Evolutionary conservation across 2,329 filamentous ascomycete genomes (phyloP).

Genomic region (Intubia oerlemansii): DNA sequence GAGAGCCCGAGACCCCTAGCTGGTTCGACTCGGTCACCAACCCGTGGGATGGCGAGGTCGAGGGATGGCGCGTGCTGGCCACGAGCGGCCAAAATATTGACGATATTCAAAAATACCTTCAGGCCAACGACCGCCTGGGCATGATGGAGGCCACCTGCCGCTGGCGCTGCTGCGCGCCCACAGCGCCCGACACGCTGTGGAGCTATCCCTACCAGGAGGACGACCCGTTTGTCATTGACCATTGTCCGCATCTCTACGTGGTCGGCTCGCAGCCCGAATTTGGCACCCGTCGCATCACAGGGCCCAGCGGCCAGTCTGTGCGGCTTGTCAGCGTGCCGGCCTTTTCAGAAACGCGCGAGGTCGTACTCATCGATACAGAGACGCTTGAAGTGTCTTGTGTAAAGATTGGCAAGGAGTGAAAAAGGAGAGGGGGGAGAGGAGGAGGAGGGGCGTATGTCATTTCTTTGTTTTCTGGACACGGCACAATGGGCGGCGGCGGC

Average conservation of each 20-base stretch:
- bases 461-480: too few species aligned
- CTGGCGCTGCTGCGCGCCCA: conserved; percentile 82
- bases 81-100: conserved; percentile 85
- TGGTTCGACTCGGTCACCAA: conserved; percentile 88
- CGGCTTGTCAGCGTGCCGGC: conserved; percentile 66
- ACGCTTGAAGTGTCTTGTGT: conserved; percentile 60
- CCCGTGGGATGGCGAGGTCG: conserved; percentile 76
- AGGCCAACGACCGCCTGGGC: conserved; percentile 52
- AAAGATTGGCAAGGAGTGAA: conserved; percentile 19
- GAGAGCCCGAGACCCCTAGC: conserved; percentile 6
- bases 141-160: conserved; percentile 91
- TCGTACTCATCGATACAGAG: conserved; percentile 71
- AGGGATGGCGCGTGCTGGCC: conserved; percentile 73
- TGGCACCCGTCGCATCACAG: conserved; percentile 47
- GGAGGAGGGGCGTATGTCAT: too few species aligned
- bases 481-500: neutral
- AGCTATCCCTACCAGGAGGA: conserved; percentile 90
- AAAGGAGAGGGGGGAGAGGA: neutral
- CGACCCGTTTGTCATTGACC: conserved; percentile 71
- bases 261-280: conserved; percentile 69
- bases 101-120: conserved; percentile 82
- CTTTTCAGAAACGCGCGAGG: conserved; percentile 56
- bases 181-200: conserved; percentile 89
- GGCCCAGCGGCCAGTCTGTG: conserved; percentile 45
- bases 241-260: conserved; percentile 81